Percentiles rank a stretch among this genome's conserved stretches.
Conservation (phyloP, 306 rosid genomes). For the Fagus sylvatica region DNA sequence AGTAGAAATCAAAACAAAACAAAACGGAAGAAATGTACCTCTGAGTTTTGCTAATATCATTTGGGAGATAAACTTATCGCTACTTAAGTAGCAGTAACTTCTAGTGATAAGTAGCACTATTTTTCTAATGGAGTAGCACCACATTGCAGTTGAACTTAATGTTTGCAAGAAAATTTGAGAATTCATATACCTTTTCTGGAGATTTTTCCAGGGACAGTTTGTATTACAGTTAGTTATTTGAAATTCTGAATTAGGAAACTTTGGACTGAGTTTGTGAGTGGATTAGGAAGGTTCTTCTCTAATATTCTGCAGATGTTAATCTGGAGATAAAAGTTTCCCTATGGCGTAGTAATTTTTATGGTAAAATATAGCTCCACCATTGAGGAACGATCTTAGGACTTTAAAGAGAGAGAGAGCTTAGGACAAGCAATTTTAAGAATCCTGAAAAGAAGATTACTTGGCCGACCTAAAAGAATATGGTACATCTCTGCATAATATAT, state of each 20-base stretch:
- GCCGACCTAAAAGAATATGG: neutral
- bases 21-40: neutral
- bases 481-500: neutral
- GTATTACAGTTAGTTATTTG: neutral
- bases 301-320: neutral
- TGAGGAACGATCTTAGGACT: neutral
- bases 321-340: neutral
- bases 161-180: neutral
- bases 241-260: neutral
- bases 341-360: neutral
- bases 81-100: neutral
- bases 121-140: neutral
- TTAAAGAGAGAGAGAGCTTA: neutral
- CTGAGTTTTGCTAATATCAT: slow-evolving; percentile 12
- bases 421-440: neutral
- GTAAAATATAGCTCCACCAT: neutral
- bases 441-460: neutral
- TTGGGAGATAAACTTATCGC: neutral
- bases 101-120: neutral
- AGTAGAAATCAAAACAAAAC: neutral
- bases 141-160: neutral
- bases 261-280: neutral
- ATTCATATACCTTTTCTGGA: neutral
- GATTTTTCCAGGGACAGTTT: neutral
- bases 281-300: neutral